phyloP scores from a whole-genome alignment of 176 grass and related monocot genomes.

The Musa acuminata region DNA sequence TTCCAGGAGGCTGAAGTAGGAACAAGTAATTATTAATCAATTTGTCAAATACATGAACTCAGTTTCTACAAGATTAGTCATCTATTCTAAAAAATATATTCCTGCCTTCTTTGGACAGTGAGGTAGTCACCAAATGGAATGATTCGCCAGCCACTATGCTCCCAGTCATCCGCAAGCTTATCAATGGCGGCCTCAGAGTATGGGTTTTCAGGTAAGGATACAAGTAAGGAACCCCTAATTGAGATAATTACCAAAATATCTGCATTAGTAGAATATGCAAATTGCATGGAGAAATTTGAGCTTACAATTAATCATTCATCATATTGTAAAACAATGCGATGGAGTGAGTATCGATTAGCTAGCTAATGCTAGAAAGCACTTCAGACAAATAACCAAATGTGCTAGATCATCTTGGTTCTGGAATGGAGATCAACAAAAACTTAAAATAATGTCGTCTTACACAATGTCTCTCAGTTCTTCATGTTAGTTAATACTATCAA shows the following conservation, averaged over 20 bases:
- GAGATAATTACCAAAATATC: not conserved
- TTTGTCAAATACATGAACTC: not conserved
- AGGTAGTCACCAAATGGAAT: conserved; percentile 37
- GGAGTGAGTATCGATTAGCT: not conserved
- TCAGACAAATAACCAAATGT: not conserved
- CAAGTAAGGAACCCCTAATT: not conserved
- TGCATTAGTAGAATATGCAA: too few relatives aligned
- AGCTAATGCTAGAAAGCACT: not conserved
- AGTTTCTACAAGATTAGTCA: not conserved
- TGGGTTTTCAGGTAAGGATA: conserved; percentile 47
- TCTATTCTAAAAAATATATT: not conserved
- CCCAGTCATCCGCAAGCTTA: conserved; percentile 60
- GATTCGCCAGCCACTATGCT: conserved; percentile 40
- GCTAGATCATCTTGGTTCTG: not conserved
- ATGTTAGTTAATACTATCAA: not conserved
- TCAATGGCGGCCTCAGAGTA: conserved; percentile 45
- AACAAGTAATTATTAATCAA: not conserved
- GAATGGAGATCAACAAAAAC: not conserved
- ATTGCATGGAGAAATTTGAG: not conserved
- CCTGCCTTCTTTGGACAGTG: conserved; percentile 20
- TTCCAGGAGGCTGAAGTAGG: not conserved
- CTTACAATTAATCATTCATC: not conserved
- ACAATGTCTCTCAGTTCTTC: not conserved
- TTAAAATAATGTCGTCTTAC: not conserved
- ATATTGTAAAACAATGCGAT: not conserved